Base-by-base conservation (phyloP, 2,329 filamentous ascomycete genomes). In the Coccinonectria pachysandricola region DNA sequence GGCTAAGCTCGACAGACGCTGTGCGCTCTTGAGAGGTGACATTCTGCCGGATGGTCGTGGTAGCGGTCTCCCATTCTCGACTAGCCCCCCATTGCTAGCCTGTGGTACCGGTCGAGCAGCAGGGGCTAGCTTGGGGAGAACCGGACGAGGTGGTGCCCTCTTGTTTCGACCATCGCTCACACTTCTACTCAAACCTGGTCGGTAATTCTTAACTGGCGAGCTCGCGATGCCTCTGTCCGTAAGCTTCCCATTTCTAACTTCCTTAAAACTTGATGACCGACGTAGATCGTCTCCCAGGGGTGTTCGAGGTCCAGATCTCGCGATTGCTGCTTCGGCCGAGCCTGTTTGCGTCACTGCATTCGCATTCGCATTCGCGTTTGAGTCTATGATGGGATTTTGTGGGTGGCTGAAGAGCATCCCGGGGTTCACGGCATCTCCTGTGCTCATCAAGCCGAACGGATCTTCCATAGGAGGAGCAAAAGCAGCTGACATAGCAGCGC, bases 321-420 rank as follows among this genome's bases (percentile, higher is more conserved):
- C 37, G 23, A 50, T 45, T 8, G 37, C 40, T 18, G 38, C 40
- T 25, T 52, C 48, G 4, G 46, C 44, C 10, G 46, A 43, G 9
- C 43, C 42, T 11, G 45, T 37, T 11, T 46, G 43, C n/a, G 48
- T 36, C 20, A 52, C 40, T 8, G 40, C 32, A 19, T 48, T 42
- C 21, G 53, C 60, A 23, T 46, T 46, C 13, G 56, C 34, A 20
- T 65, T 58, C 53, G 68, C 59, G n/a, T n/a, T n/a, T n/a, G n/a
- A n/a, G n/a, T n/a, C n/a, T n/a, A n/a, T n/a, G 27, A 49, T 45
- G 4, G 65, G 62, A 12, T 65, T 65, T 8, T 59, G 59, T 13
- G 68, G 63, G 8, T 62, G 59, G 35, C 64, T 68, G 43, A 72
- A 70, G 6, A 78, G 51, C 10, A 78, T 53, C 6, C 68, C 72